Evolutionary conservation across 2,329 filamentous ascomycete genomes (phyloP), one percentile per base, ranked within the genome.

Genomic region (Pochonia chlamydosporia): DNA sequence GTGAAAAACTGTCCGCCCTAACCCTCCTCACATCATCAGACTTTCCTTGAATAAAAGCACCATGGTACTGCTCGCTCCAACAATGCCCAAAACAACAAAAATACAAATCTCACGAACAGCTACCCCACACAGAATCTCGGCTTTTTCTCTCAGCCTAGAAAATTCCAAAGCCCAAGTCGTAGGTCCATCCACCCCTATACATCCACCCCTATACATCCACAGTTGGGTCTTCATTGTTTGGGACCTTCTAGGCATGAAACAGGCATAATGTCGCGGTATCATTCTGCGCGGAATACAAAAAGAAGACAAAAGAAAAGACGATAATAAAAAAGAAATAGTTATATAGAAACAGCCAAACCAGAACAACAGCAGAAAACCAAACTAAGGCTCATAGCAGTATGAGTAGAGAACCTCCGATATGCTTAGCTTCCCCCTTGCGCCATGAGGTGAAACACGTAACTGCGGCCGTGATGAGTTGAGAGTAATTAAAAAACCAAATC

Each of bases 201-300:
- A 20, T 31, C 18, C 16, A 11, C 36, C 36, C 13, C 13, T 24
- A 40, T 18, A 21, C 36, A 18, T 21, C 16, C 36, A 21, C 16
- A 11, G 11, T 21, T n/a, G 13, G 26, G 7, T 13, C 26, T 28
- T 13, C 35, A 23, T 39, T 39, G 23, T 3, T 35, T 35, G 31
- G 33, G 40, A 20, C 25, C 40, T 23, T 21, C 23, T 25, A 13
- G 30, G 18, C 25, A 24, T 39, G 26, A 16, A 21, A 23, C 30
- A 18, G 39, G 14, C 23, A 26, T 26, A 20, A 31, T 25, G 14
- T 46, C 35, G 50, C 50, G 44, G 40, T 40, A 53, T 50, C 44
- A 47, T 49, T 53, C 41, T 45, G 44, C 31, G 44, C 47, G 43
- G 30, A 37, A 49, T 47, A 47, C 28, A 44, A 13, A 40, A 35